Evolutionary conservation across 129 eudicot species (phyloP).

Genomic region (Artemisia tridentata): DNA sequence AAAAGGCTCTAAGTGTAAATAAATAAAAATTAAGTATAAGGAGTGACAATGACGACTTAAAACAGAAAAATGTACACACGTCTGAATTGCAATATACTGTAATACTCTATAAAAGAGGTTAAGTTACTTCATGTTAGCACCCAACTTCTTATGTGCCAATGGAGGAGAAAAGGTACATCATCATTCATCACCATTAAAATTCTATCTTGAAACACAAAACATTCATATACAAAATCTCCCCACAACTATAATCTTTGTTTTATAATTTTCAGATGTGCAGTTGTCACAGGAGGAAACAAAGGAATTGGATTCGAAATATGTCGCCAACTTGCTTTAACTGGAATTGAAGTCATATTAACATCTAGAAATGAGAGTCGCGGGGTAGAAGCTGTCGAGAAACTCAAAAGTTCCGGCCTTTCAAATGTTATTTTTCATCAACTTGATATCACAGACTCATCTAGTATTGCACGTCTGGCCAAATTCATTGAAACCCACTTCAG

Average conservation of each 20-base stretch:
- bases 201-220: neutral
- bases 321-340: constrained; percentile 14
- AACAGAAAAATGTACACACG: too few species aligned
- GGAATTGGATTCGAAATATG: constrained; percentile 21
- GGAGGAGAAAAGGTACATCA: neutral
- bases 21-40: too few species aligned
- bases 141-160: too few species aligned
- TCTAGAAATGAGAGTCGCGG: constrained; percentile 7
- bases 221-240: too few species aligned
- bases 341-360: constrained; percentile 17
- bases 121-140: too few species aligned
- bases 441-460: neutral
- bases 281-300: constrained; percentile 25
- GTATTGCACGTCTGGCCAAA: neutral
- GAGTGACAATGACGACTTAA: too few species aligned
- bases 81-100: too few species aligned
- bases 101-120: too few species aligned
- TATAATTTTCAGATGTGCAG: too few species aligned
- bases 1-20: too few species aligned
- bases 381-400: neutral
- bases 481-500: neutral
- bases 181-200: neutral
- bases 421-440: constrained; percentile 1
- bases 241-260: too few species aligned
- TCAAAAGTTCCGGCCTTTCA: neutral